phyloP scores from a whole-genome alignment of 2,329 filamentous ascomycete genomes.

The Cytospora piceicola region DNA sequence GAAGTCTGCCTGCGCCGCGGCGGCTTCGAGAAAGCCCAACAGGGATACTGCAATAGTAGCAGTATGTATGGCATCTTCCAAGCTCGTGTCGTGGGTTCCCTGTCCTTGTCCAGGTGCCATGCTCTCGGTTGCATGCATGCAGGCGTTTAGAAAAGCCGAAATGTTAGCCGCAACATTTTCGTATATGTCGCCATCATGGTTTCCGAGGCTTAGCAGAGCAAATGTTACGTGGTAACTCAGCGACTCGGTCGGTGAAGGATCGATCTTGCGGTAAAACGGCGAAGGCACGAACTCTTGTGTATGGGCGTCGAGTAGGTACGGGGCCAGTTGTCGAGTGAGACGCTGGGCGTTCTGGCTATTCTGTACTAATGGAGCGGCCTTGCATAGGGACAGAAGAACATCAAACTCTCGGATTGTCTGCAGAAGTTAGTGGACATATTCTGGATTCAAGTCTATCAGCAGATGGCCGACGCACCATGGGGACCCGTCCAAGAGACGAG shows the following conservation, averaged over 20 bases:
- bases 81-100: constrained; percentile 60
- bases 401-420: constrained; percentile 90
- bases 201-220: constrained; percentile 80
- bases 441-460: not conserved
- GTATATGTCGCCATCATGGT: constrained; percentile 71
- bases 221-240: constrained; percentile 78
- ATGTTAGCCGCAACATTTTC: constrained; percentile 68
- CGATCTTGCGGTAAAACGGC: constrained; percentile 79
- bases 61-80: constrained; percentile 69
- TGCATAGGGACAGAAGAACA: constrained; percentile 87
- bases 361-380: constrained; percentile 77
- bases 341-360: constrained; percentile 74
- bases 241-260: constrained; percentile 86
- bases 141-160: constrained; percentile 73
- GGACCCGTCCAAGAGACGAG: constrained; percentile 55
- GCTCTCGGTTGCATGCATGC: constrained; percentile 63
- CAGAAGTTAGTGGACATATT: constrained; percentile 17
- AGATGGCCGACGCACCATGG: constrained; percentile 56
- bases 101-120: constrained; percentile 57
- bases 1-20: constrained; percentile 76
- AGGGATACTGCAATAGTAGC: constrained; percentile 82
- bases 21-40: constrained; percentile 87
- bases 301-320: constrained; percentile 85
- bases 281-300: constrained; percentile 77
- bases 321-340: constrained; percentile 76